Evolutionary conservation across 768 basidiomycete species (phyloP), one percentile per base, ranked within the genome.

Genomic region (Russula compacta): DNA sequence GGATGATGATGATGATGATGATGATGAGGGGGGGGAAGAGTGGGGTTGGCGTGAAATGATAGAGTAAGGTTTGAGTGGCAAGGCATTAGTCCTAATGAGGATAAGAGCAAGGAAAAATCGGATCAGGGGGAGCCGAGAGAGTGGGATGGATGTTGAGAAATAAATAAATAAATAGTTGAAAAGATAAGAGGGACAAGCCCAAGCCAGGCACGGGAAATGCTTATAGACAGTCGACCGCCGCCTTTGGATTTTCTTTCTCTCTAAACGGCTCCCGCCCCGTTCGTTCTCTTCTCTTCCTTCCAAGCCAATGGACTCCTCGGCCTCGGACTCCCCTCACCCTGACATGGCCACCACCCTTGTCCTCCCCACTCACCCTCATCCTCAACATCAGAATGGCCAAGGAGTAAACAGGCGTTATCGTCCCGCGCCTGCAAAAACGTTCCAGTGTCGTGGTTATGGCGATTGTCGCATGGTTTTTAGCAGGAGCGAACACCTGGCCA

Each of bases 391-490:
- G 64, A 3, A 36, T 59, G 50, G 65, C 29, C 0, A 21, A 19
- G 76, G 75, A 58, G 67, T 76, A 19, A 76, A 68, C 21, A 89
- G 86, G 69, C 81, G 90, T 49, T 90, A 89, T 70, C 81, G 91
- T 15, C 86, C 89, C 4, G 85, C 89, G 0, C 89, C 90, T 6
- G 87, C 90, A 58, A 97, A 95, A 78, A 93, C 92, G 35, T 98
- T 97, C 73, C 89, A 93, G 69, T 98, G 95, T 75, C 83, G 86
- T 53, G 95, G 95, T 12, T 98, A 88, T 71, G 93, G 92, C 67
- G 92, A 94, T 53, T 98, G 95, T 77, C 81, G 88, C 61, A 98
- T 97, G 93, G 92, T 95, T 63, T 98, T 98, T 73, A 89, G 87
- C 61, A 79, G 95, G 73, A 90, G 89, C 72, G 95, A 98, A 74